Conservation (phyloP, 768 basidiomycete genomes). For the Lenzites betulinus region DNA sequence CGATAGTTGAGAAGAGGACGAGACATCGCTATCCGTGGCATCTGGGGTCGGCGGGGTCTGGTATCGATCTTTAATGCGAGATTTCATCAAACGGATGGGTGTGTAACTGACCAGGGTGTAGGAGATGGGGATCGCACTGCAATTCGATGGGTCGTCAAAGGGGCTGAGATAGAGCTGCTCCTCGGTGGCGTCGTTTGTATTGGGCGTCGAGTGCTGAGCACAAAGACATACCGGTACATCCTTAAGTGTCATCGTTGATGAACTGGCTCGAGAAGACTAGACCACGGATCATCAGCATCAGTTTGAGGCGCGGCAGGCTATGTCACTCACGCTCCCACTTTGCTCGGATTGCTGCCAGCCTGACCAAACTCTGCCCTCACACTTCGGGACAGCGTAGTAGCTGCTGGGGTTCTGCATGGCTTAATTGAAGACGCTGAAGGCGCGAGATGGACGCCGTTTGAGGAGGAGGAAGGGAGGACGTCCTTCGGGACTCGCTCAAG, state of each 20-base stretch:
- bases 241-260: conserved; percentile 14
- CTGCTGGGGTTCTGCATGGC: conserved; percentile 28
- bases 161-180: conserved; percentile 1
- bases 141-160: not conserved
- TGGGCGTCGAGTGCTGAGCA: not conserved
- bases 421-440: conserved; percentile 5
- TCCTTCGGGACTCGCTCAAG: conserved; percentile 17
- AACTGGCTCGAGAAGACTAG: conserved; percentile 25
- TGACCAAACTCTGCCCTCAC: conserved; percentile 24
- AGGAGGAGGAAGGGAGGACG: conserved; percentile 7
- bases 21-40: conserved; percentile 23
- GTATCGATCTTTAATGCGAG: not conserved
- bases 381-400: conserved; percentile 23
- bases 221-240: conserved; percentile 23
- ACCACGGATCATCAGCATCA: not conserved
- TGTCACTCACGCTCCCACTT: conserved; percentile 24
- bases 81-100: too few relatives aligned
- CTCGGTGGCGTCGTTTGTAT: too few relatives aligned
- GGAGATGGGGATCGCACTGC: conserved; percentile 19
- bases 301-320: not conserved
- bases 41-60: conserved; percentile 24
- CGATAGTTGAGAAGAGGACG: conserved; percentile 26
- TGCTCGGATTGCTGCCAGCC: conserved; percentile 27
- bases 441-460: not conserved
- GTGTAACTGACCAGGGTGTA: conserved; percentile 20